Conservation (phyloP, 257 asterid genomes). For the Oldenlandia corymbosa region DNA sequence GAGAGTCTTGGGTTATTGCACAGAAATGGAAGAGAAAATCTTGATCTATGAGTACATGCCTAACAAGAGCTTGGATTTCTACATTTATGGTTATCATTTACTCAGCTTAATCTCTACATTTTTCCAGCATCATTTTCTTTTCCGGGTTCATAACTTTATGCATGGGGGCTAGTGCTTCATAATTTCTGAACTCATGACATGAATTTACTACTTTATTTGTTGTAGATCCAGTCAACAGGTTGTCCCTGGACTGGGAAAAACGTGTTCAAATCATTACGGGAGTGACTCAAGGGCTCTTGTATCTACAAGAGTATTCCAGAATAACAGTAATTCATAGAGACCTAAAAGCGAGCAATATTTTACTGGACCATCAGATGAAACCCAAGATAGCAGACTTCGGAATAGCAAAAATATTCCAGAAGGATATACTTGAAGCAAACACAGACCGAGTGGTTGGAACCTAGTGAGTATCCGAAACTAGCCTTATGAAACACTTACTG, state of each 20-base stretch:
- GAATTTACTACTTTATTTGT: background rate
- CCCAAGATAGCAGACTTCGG: constrained; percentile 37
- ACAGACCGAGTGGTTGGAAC: constrained; percentile 36
- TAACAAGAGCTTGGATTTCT: constrained; percentile 22
- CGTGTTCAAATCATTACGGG: constrained; percentile 33
- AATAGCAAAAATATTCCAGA: constrained; percentile 28
- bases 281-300: constrained; percentile 39
- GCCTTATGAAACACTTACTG: too few relatives aligned
- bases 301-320: constrained; percentile 41
- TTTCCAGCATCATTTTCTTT: background rate
- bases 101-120: background rate
- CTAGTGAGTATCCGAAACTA: constrained; percentile 25
- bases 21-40: constrained; percentile 21
- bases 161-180: background rate
- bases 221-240: constrained; percentile 25
- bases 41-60: constrained; percentile 25
- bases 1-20: constrained; percentile 22
- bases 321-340: constrained; percentile 37
- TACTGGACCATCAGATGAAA: constrained; percentile 27
- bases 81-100: constrained; percentile 8
- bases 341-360: constrained; percentile 34
- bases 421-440: constrained; percentile 27
- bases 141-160: background rate
- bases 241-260: constrained; percentile 27
- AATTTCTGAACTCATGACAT: background rate